Evolutionary conservation across 345 rosid species (phyloP).

Genomic region (Pugionium dolabratum): DNA sequence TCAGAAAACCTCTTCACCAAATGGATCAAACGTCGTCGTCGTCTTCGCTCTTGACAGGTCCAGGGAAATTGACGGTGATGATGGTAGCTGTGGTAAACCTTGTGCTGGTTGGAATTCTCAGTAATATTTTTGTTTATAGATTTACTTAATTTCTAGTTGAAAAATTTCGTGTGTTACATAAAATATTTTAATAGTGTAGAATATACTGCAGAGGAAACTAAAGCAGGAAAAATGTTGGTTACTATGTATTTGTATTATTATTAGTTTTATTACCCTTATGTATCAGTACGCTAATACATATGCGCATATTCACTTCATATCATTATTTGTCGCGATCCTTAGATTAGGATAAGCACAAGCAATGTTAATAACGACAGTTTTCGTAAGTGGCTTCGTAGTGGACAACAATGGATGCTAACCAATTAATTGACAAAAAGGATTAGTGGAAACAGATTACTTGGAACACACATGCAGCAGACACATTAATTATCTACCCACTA

Average conservation of each 20-base stretch:
- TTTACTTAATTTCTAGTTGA: not conserved
- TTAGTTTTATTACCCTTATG: not conserved
- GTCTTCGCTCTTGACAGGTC: slow-evolving; percentile 16
- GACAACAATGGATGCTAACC: slow-evolving; percentile 14
- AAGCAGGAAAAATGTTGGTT: not conserved
- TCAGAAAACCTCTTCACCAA: slow-evolving; percentile 64
- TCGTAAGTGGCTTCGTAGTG: slow-evolving; percentile 23
- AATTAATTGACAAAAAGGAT: slow-evolving; percentile 1
- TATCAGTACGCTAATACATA: not conserved
- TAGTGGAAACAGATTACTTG: too few species aligned
- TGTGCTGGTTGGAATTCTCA: slow-evolving; percentile 20
- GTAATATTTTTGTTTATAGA: slow-evolving; percentile 7
- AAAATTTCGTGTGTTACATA: not conserved
- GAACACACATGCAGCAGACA: too few species aligned
- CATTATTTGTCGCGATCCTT: slow-evolving; percentile 18
- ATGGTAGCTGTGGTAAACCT: slow-evolving; percentile 9
- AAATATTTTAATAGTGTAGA: not conserved
- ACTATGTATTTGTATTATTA: slow-evolving; percentile 1
- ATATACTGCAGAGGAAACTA: not conserved
- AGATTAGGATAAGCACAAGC: slow-evolving; percentile 27
- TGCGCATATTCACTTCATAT: not conserved
- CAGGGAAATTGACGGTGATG: slow-evolving; percentile 18
- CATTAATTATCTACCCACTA: too few species aligned
- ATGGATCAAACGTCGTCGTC: slow-evolving; percentile 49
- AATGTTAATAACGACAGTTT: slow-evolving; percentile 24